Evolutionary conservation across 495 filamentous ascomycete species (phyloP).

Genomic region (Poronia punctata): DNA sequence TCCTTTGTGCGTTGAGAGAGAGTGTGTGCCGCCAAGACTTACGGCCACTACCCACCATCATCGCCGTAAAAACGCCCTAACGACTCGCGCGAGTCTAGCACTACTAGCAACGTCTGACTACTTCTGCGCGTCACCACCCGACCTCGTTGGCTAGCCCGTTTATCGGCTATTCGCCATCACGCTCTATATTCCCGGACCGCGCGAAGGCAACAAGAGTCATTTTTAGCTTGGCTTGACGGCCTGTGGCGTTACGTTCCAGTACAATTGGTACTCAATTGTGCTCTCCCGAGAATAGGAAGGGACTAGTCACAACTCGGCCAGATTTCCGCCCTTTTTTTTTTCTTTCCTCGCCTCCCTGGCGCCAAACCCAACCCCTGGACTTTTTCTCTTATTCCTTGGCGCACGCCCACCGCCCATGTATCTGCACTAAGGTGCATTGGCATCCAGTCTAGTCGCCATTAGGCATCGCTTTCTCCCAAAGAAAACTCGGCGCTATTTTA

Average conservation of each 20-base stretch:
- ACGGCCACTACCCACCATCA: too few relatives aligned
- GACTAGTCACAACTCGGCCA: constrained; percentile 12
- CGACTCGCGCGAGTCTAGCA: constrained; percentile 11
- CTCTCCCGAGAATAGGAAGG: constrained; percentile 2
- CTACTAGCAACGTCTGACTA: too few relatives aligned
- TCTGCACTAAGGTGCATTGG: constrained; percentile 12
- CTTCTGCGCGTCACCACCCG: constrained; percentile 12
- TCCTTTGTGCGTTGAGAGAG: too few relatives aligned
- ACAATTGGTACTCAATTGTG: too few relatives aligned
- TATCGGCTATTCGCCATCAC: constrained; percentile 5
- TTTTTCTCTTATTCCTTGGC: too few relatives aligned
- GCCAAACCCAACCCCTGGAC: constrained; percentile 10
- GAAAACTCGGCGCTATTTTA: constrained; percentile 13
- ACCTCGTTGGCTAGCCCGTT: constrained; percentile 4
- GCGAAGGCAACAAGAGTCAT: constrained; percentile 12
- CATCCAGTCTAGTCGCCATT: constrained; percentile 6
- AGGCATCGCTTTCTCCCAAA: constrained; percentile 8
- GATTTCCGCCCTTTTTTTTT: constrained; percentile 2
- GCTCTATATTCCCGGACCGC: too few relatives aligned
- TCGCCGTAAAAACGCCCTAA: constrained; percentile 7
- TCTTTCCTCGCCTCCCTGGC: constrained; percentile 8
- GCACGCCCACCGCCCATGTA: constrained; percentile 5
- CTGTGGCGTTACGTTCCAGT: constrained; percentile 10
- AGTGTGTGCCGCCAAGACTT: too few relatives aligned
- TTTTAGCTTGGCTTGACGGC: constrained; percentile 10